Base-by-base conservation (phyloP, 148 eudicot species). In the Rhododendron molle region DNA sequence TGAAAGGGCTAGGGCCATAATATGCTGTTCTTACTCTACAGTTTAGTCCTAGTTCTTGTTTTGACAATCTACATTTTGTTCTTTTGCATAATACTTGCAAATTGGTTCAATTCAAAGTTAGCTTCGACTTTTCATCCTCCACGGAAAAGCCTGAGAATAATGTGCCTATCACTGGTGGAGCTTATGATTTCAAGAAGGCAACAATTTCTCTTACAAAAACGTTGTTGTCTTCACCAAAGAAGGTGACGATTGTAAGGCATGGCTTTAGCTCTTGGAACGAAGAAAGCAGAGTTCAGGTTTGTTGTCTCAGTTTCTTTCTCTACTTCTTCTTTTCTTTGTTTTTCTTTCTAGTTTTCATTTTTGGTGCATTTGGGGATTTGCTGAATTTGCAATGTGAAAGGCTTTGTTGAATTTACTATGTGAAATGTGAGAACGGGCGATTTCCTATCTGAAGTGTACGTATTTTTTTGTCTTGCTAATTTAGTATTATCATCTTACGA, bases 181-280 rank as follows among this genome's bases (percentile, higher is more conserved):
- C 96, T 52, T 91, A 90, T 85, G 93, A 90, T 90, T 94, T 94
- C 81, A 76, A 88, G 50, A 91, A 83, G 82, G 93, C 96, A 76
- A 92, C 96, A 54, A 92, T 90, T 67, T 92, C 96, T 38, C 89
- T 94, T 78, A 80, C 94, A 38, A 88, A 88, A 28, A 85, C 85
- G 49, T 88, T 82, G 36, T 82, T 92, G 47, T 50, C 91, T 81
- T 88, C 91, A 26, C 93, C 94, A 2, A 94, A 94, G 92, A 92
- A 91, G 89, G 93, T 94, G 73, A 94, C 94, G 40, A 87, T 94
- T 87, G 86, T 94, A 43, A 87, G 96, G 83, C 96, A 94, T 85
- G 96, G 96, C 82, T 93, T 92, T 52, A 94, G 96, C 90, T 89
- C 95, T 62, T 94, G 96, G 96, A 92, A 94, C 73, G 80, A 85